Base-by-base conservation (phyloP, 2,329 filamentous ascomycete species). In the Fusarium pseudonygamai region DNA sequence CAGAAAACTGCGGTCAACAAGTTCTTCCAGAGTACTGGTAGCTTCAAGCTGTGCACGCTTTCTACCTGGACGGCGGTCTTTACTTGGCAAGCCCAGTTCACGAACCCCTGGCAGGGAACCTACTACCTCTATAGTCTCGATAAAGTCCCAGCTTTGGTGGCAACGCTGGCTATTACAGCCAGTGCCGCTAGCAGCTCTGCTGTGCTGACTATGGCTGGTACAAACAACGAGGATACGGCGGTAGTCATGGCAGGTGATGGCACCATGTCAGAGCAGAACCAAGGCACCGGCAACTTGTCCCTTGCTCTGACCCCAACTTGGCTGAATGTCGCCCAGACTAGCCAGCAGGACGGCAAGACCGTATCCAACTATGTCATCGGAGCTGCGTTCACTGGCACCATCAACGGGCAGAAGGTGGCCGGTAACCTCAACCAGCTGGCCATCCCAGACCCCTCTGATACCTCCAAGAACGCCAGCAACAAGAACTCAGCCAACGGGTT, bases 21-120 rank as follows among this genome's bases (percentile, higher is more conserved):
- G 9, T 61, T 64, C 7, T 64, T 61, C 26, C 15, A 26, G 12
- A 1, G 10, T 3, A 39, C 37, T 36, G 45, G 30, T 1, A 64
- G 30, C 16, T 64, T 64, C 56, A 24, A 64, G 16, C 7, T 24
- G 8, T 60, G 43, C 24, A 64, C 56, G 3, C 18, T 42, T 1
- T 6, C 0, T 36, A 64, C 61, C 8, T 64, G 61, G 61, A 36
- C 24, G 3, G 24, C 37, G 5, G 56, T 43, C 0, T 43, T 64
- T 1, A 50, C n/a, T 1, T 64, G 61, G 61, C 55, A 61, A 26
- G 24, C 61, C 4, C 61, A 64, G 61, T 64, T 64, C 37, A 64
- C 61, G 3, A 61, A 16, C 61, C 55, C 61, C 0, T 64, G 61
- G 61, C 61, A 64, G 22, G 61, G 61, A 8, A 61, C 45, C 6